Base-by-base conservation (phyloP, 345 rosid genomes). In the Arabis alpina region DNA sequence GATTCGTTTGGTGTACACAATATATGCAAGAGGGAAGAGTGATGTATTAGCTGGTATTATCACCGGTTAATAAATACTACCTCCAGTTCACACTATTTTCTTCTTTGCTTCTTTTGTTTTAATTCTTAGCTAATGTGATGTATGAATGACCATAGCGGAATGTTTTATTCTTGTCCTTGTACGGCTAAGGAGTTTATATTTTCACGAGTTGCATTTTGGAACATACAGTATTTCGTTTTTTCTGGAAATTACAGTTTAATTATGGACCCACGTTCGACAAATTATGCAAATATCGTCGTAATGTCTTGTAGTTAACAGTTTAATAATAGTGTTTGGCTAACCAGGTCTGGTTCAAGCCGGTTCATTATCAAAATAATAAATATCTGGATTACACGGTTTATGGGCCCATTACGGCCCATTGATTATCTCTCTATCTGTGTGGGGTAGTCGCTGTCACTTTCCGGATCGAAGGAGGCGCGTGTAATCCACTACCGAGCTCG, bases 21-120 rank as follows among this genome's bases (percentile, higher is more conserved):
- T 95, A 45, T 87, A 88, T 63, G 98, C 97, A 27, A 86, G 96
- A 57, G 97, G 97, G 39, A 95, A 88, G 81, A 87, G 84, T 44
- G 96, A 89, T 75, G 92, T 92, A 64, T 80, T 95, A 45, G 98
- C 97, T 13, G 92, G 96, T 71, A 88, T 95, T n/a, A 80, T 92
- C 60, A 86, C 98, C 28, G 84, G 82, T 79, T 92, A 78, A 88
- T 7, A 36, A 8, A 36, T 7, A 36, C 4, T 28, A 28, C 30
- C 4, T 4, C 36, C 45, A 39, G 23, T 15, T 30, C 8, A 2
- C 2, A 36, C 10, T 36, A 36, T 36, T 36, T 36, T 36, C 8
- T 7, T 16, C 16, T 32, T 37, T 30, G 24, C n/a, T 15, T 32
- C 15, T 30, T 4, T 50, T 57, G 5, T 28, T 42, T 44, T 25